Evolutionary conservation across 495 filamentous ascomycete genomes (phyloP).

Genomic region (Schizothecium vesticola): DNA sequence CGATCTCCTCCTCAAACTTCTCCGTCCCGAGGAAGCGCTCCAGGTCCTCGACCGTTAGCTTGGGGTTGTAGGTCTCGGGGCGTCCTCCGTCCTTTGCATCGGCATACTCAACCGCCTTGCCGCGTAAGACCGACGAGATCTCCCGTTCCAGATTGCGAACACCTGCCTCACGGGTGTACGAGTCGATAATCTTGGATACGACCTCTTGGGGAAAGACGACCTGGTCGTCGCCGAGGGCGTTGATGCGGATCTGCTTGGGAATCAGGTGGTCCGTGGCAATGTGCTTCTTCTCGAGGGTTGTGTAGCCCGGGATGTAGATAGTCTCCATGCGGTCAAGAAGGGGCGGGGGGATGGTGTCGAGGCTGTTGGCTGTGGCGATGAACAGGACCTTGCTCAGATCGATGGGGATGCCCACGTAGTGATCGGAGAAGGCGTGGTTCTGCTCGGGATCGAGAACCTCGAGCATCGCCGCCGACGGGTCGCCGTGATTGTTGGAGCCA

Average conservation of each 20-base stretch:
- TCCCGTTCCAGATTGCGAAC: slow-evolving; percentile 96
- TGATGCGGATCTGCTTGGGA: slow-evolving; percentile 78
- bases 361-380: slow-evolving; percentile 95
- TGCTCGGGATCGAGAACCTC: slow-evolving; percentile 98
- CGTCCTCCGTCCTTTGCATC: slow-evolving; percentile 78
- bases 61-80: slow-evolving; percentile 64
- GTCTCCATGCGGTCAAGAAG: slow-evolving; percentile 98
- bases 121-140: slow-evolving; percentile 86
- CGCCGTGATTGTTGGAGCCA: slow-evolving; percentile 85
- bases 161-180: slow-evolving; percentile 96
- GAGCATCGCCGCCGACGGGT: slow-evolving; percentile 97
- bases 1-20: slow-evolving; percentile 91
- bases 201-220: slow-evolving; percentile 74
- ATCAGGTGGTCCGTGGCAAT: slow-evolving; percentile 91
- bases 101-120: slow-evolving; percentile 91
- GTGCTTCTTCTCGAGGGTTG: slow-evolving; percentile 94
- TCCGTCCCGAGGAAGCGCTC: slow-evolving; percentile 91
- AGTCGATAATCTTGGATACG: slow-evolving; percentile 87
- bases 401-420: slow-evolving; percentile 94
- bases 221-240: slow-evolving; percentile 71
- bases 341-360: slow-evolving; percentile 91
- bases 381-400: slow-evolving; percentile 96
- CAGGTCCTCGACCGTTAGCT: slow-evolving; percentile 69
- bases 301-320: slow-evolving; percentile 88
- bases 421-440: slow-evolving; percentile 90